Evolutionary conservation across 495 filamentous ascomycete genomes (phyloP).

Genomic region (Venustampulla echinocandica): DNA sequence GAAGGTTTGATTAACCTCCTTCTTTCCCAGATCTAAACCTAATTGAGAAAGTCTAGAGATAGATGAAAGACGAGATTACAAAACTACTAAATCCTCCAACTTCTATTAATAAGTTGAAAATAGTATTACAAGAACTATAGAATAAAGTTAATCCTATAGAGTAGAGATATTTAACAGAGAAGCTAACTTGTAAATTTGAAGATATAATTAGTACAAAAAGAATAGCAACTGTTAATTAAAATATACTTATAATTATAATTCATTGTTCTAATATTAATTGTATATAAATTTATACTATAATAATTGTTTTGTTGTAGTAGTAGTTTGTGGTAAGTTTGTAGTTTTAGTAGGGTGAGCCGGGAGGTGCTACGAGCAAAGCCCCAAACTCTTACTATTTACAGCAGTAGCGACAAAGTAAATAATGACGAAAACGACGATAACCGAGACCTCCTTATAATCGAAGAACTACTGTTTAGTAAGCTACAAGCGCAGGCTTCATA

Average conservation of each 20-base stretch:
- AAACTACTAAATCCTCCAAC: neutral
- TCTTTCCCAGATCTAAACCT: slow-evolving; percentile 7
- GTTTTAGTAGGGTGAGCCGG: too few relatives aligned
- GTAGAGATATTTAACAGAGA: neutral
- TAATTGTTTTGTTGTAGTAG: too few relatives aligned
- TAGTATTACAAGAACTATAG: neutral
- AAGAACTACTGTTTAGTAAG: slow-evolving; percentile 14
- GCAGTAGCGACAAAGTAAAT: slow-evolving; percentile 3
- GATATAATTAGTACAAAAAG: slow-evolving; percentile 1
- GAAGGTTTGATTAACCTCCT: slow-evolving; percentile 5
- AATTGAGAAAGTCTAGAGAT: slow-evolving; percentile 12
- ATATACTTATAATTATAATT: neutral
- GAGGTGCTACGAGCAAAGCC: too few relatives aligned
- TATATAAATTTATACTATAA: too few relatives aligned
- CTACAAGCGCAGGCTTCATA: slow-evolving; percentile 13
- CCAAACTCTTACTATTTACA: too few relatives aligned
- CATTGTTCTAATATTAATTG: too few relatives aligned
- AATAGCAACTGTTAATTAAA: slow-evolving; percentile 5
- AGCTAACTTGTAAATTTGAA: slow-evolving; percentile 4
- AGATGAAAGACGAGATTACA: slow-evolving; percentile 9
- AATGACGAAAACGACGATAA: slow-evolving; percentile 10
- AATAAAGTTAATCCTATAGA: neutral
- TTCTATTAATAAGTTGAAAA: neutral
- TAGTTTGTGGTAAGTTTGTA: too few relatives aligned
- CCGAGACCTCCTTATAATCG: slow-evolving; percentile 7